Percentiles rank a stretch among this genome's conserved stretches.
These are phyloP conservation scores for Colletotrichum sp. DNA, from an alignment of 2,329 filamentous ascomycete species.

Conservation along the genomic window DNA sequence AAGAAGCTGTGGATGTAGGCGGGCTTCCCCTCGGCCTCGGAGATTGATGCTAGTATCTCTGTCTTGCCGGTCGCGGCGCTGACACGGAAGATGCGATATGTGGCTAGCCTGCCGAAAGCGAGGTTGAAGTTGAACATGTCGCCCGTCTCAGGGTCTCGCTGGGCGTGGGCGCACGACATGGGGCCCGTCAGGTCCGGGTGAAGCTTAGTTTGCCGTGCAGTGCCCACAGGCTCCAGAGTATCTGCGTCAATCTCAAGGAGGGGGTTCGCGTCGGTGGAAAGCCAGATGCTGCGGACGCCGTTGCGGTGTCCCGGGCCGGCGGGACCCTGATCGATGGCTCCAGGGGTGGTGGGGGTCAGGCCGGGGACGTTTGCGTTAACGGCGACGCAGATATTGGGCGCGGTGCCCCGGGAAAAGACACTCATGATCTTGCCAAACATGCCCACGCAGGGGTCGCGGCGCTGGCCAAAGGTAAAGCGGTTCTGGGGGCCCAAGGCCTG, in stretches of 20 bases:
- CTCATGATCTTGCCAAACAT: constrained; percentile 75
- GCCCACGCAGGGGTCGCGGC: constrained; percentile 74
- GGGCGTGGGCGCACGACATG: constrained; percentile 73
- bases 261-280: constrained; percentile 59
- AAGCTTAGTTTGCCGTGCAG: constrained; percentile 63
- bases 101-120: constrained; percentile 58
- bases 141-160: constrained; percentile 73
- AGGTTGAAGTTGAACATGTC: constrained; percentile 86
- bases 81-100: constrained; percentile 73
- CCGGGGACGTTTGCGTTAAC: constrained; percentile 70
- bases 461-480: constrained; percentile 71
- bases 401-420: constrained; percentile 47
- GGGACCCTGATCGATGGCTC: constrained; percentile 4
- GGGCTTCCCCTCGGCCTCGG: constrained; percentile 44
- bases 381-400: constrained; percentile 69
- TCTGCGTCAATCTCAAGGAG: constrained; percentile 69
- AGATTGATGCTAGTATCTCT: constrained; percentile 72
- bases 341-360: constrained; percentile 29
- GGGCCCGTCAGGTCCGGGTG: constrained; percentile 73
- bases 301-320: constrained; percentile 16
- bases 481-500: constrained; percentile 62
- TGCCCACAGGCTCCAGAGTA: constrained; percentile 74
- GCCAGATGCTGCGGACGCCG: constrained; percentile 51
- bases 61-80: constrained; percentile 68
- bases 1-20: constrained; percentile 88